A percentile compares a stretch with the other conserved stretches of the same genome.
phyloP scores from a whole-genome alignment of 2,329 filamentous ascomycete species.

The Xylaria sp. region DNA sequence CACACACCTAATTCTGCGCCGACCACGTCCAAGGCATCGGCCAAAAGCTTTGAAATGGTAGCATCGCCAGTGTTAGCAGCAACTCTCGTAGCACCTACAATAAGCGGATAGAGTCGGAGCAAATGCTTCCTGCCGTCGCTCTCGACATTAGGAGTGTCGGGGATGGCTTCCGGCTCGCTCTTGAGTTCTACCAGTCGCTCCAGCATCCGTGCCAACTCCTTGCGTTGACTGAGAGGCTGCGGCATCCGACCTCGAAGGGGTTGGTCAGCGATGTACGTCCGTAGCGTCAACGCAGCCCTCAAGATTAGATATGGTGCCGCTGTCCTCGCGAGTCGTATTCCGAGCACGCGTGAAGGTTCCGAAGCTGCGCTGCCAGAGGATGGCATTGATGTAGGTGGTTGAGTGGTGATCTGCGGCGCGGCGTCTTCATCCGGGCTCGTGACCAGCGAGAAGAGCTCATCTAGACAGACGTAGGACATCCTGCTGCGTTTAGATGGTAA shows the following conservation, averaged over 20 bases:
- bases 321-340: conserved; percentile 74
- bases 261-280: conserved; percentile 89
- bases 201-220: conserved; percentile 80
- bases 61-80: conserved; percentile 68
- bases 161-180: conserved; percentile 76
- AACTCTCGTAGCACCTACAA: conserved; percentile 71
- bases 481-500: conserved; percentile 70
- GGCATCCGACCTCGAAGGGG: conserved; percentile 90
- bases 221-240: conserved; percentile 81
- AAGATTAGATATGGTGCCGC: conserved; percentile 85
- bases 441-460: conserved; percentile 79
- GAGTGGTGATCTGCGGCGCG: conserved; percentile 53
- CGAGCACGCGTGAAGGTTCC: conserved; percentile 51
- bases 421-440: conserved; percentile 57
- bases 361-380: conserved; percentile 39
- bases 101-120: conserved; percentile 80
- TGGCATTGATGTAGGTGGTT: conserved; percentile 55
- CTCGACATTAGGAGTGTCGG: conserved; percentile 62
- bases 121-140: conserved; percentile 77
- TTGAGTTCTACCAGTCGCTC: conserved; percentile 71
- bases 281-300: conserved; percentile 81
- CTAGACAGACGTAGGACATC: conserved; percentile 83
- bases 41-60: conserved; percentile 66
- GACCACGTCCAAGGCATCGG: conserved; percentile 70
- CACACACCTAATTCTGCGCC: conserved; percentile 64